phyloP scores from a whole-genome alignment of 805 yeast species.

The Ogataea pilisensis region DNA sequence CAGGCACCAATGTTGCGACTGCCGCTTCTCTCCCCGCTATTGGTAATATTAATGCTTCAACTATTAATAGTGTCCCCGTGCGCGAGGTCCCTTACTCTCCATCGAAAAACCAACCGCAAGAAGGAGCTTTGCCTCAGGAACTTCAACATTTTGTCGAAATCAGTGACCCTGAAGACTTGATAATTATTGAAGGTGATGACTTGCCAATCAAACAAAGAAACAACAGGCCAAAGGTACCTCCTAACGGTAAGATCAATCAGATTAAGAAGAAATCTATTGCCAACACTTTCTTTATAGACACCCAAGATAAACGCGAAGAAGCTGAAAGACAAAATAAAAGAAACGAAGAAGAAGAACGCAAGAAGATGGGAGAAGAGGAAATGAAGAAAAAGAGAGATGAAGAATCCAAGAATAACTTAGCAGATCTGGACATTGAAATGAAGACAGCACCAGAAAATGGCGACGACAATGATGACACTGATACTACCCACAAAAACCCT shows the following conservation, averaged over 20 bases:
- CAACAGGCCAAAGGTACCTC: constrained; percentile 77
- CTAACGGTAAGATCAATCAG: constrained; percentile 77
- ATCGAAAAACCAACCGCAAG: no score
- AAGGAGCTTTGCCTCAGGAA: constrained; percentile 5
- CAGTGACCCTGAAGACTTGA: constrained; percentile 38
- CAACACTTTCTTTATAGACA: constrained; percentile 51
- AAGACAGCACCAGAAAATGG: neutral
- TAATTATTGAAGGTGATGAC: constrained; percentile 76
- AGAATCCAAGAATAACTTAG: neutral
- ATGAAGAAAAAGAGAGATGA: neutral
- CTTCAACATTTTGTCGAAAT: constrained; percentile 20
- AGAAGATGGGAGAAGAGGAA: neutral
- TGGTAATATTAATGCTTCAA: neutral
- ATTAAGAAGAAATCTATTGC: constrained; percentile 60
- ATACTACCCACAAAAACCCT: no score
- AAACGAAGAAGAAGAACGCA: neutral
- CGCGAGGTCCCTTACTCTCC: no score
- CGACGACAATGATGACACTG: neutral
- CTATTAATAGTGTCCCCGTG: no score
- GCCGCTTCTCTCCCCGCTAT: constrained; percentile 1
- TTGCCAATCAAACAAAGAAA: constrained; percentile 75
- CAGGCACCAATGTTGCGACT: neutral
- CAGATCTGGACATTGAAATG: neutral
- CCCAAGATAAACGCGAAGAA: constrained; percentile 24
- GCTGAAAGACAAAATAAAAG: neutral